A percentile compares a stretch with the other conserved stretches of the same genome.
Evolutionary conservation across 1,139 yeast genomes (phyloP).

Genomic region (Lodderomyces parapsilosis): DNA sequence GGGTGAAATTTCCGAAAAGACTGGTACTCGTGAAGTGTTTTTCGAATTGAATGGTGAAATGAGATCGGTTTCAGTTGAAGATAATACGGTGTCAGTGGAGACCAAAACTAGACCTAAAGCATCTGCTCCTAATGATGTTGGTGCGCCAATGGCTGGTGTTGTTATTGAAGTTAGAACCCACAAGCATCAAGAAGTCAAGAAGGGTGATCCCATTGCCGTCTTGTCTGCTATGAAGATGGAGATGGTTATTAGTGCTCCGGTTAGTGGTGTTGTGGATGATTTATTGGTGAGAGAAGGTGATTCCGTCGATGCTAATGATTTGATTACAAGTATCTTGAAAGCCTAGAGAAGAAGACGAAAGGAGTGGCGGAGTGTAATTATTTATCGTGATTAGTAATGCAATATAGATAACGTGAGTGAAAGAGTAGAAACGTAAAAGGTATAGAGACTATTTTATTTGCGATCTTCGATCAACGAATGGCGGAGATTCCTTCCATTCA

Average conservation of each 20-base stretch:
- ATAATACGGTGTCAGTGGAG: constrained; percentile 82
- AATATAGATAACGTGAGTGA: not conserved
- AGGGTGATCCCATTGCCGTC: constrained; percentile 95
- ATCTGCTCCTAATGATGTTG: constrained; percentile 87
- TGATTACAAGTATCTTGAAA: constrained; percentile 48
- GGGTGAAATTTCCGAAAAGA: constrained; percentile 80
- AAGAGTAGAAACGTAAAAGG: too few relatives aligned
- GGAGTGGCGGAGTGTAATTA: not conserved
- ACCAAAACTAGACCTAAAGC: constrained; percentile 90
- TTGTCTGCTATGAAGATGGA: constrained; percentile 99
- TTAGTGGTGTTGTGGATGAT: constrained; percentile 77
- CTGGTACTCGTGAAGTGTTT: constrained; percentile 94
- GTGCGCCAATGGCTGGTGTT: constrained; percentile 99
- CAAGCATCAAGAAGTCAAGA: constrained; percentile 83
- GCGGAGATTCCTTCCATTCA: too few relatives aligned
- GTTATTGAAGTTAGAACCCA: constrained; percentile 91
- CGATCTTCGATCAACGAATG: too few relatives aligned
- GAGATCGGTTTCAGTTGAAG: constrained; percentile 91
- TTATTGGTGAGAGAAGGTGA: constrained; percentile 85
- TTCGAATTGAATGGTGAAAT: constrained; percentile 98
- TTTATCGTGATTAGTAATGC: not conserved
- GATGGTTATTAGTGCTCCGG: constrained; percentile 95
- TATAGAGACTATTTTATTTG: too few relatives aligned
- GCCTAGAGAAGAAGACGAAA: not conserved
- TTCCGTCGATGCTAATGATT: constrained; percentile 90